Conservation (phyloP, 2,329 filamentous ascomycete species). For the Epichloe scottii region DNA sequence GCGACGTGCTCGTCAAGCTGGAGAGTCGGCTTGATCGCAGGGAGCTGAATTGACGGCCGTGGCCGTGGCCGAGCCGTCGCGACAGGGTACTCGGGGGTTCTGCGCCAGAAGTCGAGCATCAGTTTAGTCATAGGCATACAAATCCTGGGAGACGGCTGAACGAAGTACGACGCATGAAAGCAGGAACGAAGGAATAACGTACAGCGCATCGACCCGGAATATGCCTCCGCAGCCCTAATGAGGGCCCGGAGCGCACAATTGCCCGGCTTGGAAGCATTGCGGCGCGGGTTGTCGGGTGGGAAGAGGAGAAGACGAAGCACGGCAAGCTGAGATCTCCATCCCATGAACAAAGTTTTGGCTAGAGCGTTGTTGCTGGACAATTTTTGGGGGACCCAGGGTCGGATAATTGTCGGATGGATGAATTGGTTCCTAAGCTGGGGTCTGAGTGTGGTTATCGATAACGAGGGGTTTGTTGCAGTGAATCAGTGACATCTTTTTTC, state of each 20-base stretch:
- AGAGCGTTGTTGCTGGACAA: conserved; percentile 6
- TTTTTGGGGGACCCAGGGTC: conserved; percentile 19
- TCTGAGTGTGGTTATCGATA: neutral
- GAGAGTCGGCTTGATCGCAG: conserved; percentile 11
- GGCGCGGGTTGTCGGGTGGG: conserved; percentile 8
- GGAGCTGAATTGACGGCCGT: conserved; percentile 23
- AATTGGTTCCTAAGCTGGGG: neutral
- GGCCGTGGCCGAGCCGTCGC: conserved; percentile 19
- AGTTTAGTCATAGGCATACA: neutral
- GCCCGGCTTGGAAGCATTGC: conserved; percentile 35
- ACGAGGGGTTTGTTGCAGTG: neutral
- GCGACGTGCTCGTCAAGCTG: conserved; percentile 12
- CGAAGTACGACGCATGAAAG: neutral
- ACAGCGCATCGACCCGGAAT: conserved; percentile 18
- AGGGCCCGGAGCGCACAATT: conserved; percentile 26
- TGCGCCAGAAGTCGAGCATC: conserved; percentile 2
- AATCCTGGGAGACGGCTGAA: neutral
- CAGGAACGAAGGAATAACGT: neutral
- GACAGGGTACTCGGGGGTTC: conserved; percentile 15
- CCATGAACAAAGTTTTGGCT: neutral
- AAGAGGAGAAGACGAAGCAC: neutral
- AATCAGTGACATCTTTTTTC: neutral
- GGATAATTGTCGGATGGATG: conserved; percentile 23
- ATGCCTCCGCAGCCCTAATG: conserved; percentile 19
- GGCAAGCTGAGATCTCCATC: neutral